These are phyloP conservation scores for Coniferiporia sulphurascens DNA, from an alignment of 1,284 basidiomycete genomes.

Conservation along the genomic window DNA sequence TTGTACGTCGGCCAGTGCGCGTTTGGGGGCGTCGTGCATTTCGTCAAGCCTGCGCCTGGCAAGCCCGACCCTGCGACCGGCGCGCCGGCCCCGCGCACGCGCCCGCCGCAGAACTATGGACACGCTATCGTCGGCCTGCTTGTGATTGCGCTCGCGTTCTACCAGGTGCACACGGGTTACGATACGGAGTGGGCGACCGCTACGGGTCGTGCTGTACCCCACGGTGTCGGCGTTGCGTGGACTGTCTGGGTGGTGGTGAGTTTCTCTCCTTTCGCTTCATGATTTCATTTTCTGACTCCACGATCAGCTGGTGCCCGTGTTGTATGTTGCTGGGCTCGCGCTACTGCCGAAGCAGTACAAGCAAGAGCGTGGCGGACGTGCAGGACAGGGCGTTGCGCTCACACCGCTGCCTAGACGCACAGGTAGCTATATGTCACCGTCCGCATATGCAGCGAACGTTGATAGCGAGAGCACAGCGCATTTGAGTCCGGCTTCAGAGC, in stretches of 20 bases:
- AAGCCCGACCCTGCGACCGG: conserved; percentile 2
- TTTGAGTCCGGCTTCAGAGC: too few species aligned
- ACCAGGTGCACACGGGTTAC: conserved; percentile 49
- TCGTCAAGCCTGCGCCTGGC: conserved; percentile 34
- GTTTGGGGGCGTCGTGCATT: conserved; percentile 59
- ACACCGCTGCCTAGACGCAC: not conserved
- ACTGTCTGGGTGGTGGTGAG: conserved; percentile 50
- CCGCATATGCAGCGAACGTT: too few species aligned
- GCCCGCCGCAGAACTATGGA: conserved; percentile 54
- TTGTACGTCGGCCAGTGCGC: conserved; percentile 55
- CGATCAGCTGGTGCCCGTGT: conserved; percentile 38
- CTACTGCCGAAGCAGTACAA: conserved; percentile 43
- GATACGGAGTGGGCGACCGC: conserved; percentile 40
- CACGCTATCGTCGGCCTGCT: conserved; percentile 51
- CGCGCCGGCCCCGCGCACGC: conserved; percentile 28
- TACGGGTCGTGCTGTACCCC: conserved; percentile 39
- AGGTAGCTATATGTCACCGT: not conserved
- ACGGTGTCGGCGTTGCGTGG: conserved; percentile 40
- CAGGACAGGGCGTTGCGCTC: not conserved
- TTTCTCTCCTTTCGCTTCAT: conserved; percentile 17
- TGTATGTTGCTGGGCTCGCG: conserved; percentile 42
- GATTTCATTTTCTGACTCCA: conserved; percentile 1
- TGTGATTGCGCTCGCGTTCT: conserved; percentile 46
- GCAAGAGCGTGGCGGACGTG: conserved; percentile 31
- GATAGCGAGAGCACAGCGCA: too few species aligned